A percentile compares a stretch with the other conserved stretches of the same genome.
Evolutionary conservation across 495 filamentous ascomycete genomes (phyloP).

Genomic region (Trichoderma gamsii): DNA sequence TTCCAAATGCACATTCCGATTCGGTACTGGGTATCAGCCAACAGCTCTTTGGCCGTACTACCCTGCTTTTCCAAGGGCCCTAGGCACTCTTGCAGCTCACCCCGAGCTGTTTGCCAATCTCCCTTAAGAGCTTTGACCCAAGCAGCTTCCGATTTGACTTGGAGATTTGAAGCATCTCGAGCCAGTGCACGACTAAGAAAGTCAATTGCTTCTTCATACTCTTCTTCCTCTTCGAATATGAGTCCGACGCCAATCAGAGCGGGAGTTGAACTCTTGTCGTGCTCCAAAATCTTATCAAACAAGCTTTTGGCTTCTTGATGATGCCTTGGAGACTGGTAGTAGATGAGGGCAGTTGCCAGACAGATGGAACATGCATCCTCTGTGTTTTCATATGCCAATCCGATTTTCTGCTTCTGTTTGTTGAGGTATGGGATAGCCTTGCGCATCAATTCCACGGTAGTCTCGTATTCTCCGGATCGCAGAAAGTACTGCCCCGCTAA

Average conservation of each 20-base stretch:
- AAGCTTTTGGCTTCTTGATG: conserved; percentile 78
- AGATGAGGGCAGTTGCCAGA: conserved; percentile 75
- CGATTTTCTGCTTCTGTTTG: conserved; percentile 57
- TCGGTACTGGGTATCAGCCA: conserved; percentile 77
- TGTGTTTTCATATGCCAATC: conserved; percentile 58
- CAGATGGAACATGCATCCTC: conserved; percentile 66
- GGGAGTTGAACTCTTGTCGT: conserved; percentile 63
- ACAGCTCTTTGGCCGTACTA: conserved; percentile 57
- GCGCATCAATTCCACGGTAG: conserved; percentile 68
- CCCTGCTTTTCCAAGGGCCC: conserved; percentile 44
- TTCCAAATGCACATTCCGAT: conserved; percentile 89
- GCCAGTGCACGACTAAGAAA: conserved; percentile 70
- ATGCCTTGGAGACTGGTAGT: conserved; percentile 81
- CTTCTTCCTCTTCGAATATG: conserved; percentile 86
- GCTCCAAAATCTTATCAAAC: conserved; percentile 71
- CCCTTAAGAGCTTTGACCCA: conserved; percentile 88
- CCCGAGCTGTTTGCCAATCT: conserved; percentile 55
- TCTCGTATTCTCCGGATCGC: conserved; percentile 80
- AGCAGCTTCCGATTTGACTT: conserved; percentile 72
- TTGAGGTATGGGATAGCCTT: conserved; percentile 57
- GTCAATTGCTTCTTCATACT: conserved; percentile 69
- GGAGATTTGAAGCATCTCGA: conserved; percentile 63
- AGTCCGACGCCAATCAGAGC: conserved; percentile 86
- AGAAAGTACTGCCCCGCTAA: conserved; percentile 82
- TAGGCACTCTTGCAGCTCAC: conserved; percentile 65